Evolutionary conservation across 495 filamentous ascomycete genomes (phyloP).

Genomic region (Lasiosphaeris hirsuta): DNA sequence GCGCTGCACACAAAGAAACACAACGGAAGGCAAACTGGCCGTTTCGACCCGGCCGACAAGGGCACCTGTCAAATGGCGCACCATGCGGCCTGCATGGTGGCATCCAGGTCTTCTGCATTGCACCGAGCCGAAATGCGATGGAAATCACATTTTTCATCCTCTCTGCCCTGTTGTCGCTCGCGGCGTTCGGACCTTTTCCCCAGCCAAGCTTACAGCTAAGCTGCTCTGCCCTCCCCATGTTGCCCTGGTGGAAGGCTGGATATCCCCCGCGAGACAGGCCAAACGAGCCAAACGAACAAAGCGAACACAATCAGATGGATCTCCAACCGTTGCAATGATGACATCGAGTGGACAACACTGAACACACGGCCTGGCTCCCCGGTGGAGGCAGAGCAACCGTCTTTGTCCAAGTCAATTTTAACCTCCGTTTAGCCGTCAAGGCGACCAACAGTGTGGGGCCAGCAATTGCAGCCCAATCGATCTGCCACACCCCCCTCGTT

Average conservation of each 20-base stretch:
- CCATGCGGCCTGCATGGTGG: slow-evolving; percentile 12
- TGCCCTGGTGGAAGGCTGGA: neutral
- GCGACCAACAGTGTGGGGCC: slow-evolving; percentile 5
- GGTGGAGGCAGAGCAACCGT: neutral
- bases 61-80: slow-evolving; percentile 24
- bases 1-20: neutral
- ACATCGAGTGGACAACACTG: too few species aligned
- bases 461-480: slow-evolving; percentile 14
- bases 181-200: slow-evolving; percentile 26
- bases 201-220: slow-evolving; percentile 14
- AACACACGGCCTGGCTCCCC: neutral
- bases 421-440: slow-evolving; percentile 12
- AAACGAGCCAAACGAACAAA: too few species aligned
- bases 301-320: too few species aligned
- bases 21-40: slow-evolving; percentile 2
- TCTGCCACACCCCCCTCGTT: slow-evolving; percentile 13
- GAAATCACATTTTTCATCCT: slow-evolving; percentile 13
- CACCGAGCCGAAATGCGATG: slow-evolving; percentile 16
- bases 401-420: neutral
- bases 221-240: neutral
- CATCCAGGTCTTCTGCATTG: slow-evolving; percentile 14
- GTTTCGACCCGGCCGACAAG: slow-evolving; percentile 12
- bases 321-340: too few species aligned
- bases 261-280: too few species aligned
- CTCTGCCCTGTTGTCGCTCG: neutral